These are phyloP conservation scores for Sedum album DNA, from an alignment of 164 flowering plant genomes.

Conservation along the genomic window DNA sequence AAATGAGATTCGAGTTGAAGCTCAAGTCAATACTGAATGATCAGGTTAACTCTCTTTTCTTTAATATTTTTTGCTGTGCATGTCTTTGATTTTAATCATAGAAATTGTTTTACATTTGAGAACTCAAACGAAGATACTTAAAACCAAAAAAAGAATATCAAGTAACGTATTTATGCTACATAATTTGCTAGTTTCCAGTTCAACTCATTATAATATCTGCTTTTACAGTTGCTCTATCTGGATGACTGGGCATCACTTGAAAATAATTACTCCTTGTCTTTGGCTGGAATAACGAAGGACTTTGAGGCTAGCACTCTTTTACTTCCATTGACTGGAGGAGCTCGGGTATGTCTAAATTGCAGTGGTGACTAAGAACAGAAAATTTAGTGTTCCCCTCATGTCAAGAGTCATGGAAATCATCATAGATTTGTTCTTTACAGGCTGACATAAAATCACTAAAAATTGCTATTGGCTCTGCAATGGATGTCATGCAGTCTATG, in stretches of 20 bases:
- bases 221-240: conserved; percentile 55
- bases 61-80: not conserved
- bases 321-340: conserved; percentile 77
- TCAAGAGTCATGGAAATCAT: not conserved
- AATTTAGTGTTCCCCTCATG: conserved; percentile 7
- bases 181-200: not conserved
- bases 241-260: conserved; percentile 77
- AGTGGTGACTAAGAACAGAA: no score
- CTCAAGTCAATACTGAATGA: conserved; percentile 44
- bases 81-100: not conserved
- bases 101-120: not conserved
- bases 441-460: conserved; percentile 56
- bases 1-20: conserved; percentile 56
- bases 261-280: conserved; percentile 56
- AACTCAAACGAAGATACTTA: not conserved
- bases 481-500: conserved; percentile 80
- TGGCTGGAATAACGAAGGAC: conserved; percentile 59
- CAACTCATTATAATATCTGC: conserved; percentile 1
- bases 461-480: conserved; percentile 61
- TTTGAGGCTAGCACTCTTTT: conserved; percentile 79
- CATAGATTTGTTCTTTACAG: conserved; percentile 30
- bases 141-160: not conserved
- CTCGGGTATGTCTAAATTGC: conserved; percentile 38
- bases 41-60: conserved; percentile 41
- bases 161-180: no score